Base-by-base conservation (phyloP, 2,329 filamentous ascomycete species). In the Fusarium devonianum region DNA sequence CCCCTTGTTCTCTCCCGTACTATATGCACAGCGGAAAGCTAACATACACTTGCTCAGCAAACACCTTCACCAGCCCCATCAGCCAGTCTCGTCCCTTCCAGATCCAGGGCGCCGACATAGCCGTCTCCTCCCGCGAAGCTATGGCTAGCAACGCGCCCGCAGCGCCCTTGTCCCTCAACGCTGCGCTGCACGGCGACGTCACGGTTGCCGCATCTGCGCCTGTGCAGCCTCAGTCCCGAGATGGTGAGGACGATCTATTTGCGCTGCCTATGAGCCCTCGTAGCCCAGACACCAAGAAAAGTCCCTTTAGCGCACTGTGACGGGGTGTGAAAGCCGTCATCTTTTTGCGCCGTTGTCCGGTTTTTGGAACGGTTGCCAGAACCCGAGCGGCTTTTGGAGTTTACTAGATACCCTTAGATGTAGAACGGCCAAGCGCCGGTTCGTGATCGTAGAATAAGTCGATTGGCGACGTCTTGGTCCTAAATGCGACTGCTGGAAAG, bases 191-290 rank as follows among this genome's bases (percentile, higher is more conserved):
- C 9, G 60, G 62, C 19, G 57, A 65, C 32, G 39, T 58, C n/a
- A 16, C 55, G 11, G 30, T 43, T 14, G 37, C 55, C 25, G 51
- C 35, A 17, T 63, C 56, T 3, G 46, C 50, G 5, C 57, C 64
- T 13, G 48, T 50, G 12, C 53, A 58, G 12, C 36, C 56, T 5
- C 51, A 56, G 17, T 45, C 52, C 12, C 60, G 63, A 23, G 68
- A 70, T 19, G 64, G 56, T 1, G 88, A 91, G 59, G 91, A 96
- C 49, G 92, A 89, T 29, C 78, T 96, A 3, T 97, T 97, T 67
- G 92, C 91, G 0, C 80, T 96, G 41, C 91, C 90, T 2, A 84
- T 96, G 74, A 93, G 89, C 65, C 92, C 92, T 1, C 80, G 92
- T 39, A 92, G 89, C 64, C 92, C 92, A 0, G 91, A 95, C 61